Evolutionary conservation across 1,284 basidiomycete genomes (phyloP), one percentile per base, ranked within the genome.

Genomic region (Malassezia globosa): DNA sequence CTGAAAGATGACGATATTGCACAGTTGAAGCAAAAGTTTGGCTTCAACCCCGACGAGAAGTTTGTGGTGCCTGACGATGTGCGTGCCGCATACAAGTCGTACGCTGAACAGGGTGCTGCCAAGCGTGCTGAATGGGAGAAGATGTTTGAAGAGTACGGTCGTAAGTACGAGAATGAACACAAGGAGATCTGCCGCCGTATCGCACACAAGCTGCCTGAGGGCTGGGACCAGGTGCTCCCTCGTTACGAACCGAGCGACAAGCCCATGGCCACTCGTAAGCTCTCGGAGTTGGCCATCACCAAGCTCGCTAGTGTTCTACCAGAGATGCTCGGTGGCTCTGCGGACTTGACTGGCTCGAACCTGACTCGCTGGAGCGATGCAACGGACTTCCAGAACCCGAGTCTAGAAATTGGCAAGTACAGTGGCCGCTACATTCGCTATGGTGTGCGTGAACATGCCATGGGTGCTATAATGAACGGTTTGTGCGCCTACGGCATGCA

Each of bases 371-470:
- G 74, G 74, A 84, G 86, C 77, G 78, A 78, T 63, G 80, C 79
- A 48, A 77, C 82, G 56, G 90, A 95, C 76, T 94, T 95, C 82
- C 90, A 95, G 75, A 84, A 81, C 48, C 84, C 85, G 18, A 45
- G 36, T 53, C 83, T 79, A 73, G 87, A 85, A 37, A 79, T 94
- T 45, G 89, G 89, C 55, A 78, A 75, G 59, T 94, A 88, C 75
- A 75, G 80, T 54, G 89, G 89, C 53, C 85, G 83, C 46, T 94
- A 95, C 75, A 81, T 95, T 73, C 85, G 87, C 50, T 95, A 85
- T 76, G 89, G 89, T 81, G 88, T 95, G 52, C 86, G 89, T 75
- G 89, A 95, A 75, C 89, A 95, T 74, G 89, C 79, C 65, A 95
- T 95, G 89, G 86, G 84, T 67, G 89, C 89, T 56, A 87, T 94